Conservation (phyloP, 2,329 filamentous ascomycete genomes). For the Cladosporium sp. region DNA sequence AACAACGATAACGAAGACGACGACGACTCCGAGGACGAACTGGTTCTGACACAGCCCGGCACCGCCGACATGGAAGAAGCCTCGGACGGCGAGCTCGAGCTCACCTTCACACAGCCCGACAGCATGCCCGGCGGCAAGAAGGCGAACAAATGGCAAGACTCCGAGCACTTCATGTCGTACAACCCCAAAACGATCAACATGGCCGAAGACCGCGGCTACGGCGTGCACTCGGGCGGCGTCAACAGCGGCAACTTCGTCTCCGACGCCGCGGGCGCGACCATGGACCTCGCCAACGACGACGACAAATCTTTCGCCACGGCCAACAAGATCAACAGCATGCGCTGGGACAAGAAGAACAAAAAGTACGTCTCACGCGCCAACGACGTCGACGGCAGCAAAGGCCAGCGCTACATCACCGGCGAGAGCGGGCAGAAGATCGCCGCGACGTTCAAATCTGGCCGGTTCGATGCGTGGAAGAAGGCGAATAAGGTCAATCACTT, state of each 20-base stretch:
- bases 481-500: slow-evolving; percentile 74
- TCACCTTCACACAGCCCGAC: slow-evolving; percentile 42
- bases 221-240: slow-evolving; percentile 73
- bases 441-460: slow-evolving; percentile 84
- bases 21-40: slow-evolving; percentile 34
- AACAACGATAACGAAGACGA: slow-evolving; percentile 38
- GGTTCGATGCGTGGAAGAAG: slow-evolving; percentile 90
- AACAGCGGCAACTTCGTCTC: slow-evolving; percentile 71
- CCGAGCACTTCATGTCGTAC: slow-evolving; percentile 96
- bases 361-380: slow-evolving; percentile 92
- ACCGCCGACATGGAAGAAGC: slow-evolving; percentile 39
- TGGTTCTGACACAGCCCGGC: slow-evolving; percentile 31
- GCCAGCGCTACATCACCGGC: slow-evolving; percentile 67
- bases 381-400: slow-evolving; percentile 86
- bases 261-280: slow-evolving; percentile 78
- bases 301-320: slow-evolving; percentile 75
- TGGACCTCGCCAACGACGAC: slow-evolving; percentile 93
- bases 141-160: slow-evolving; percentile 65
- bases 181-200: slow-evolving; percentile 74
- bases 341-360: slow-evolving; percentile 95
- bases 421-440: slow-evolving; percentile 96
- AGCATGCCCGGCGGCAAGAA: slow-evolving; percentile 17
- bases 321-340: slow-evolving; percentile 64
- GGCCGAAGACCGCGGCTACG: slow-evolving; percentile 88
- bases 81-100: slow-evolving; percentile 52